A percentile compares a stretch with the other conserved stretches of the same genome.
Evolutionary conservation across 345 rosid genomes (phyloP).

Genomic region (Brassica juncea): DNA sequence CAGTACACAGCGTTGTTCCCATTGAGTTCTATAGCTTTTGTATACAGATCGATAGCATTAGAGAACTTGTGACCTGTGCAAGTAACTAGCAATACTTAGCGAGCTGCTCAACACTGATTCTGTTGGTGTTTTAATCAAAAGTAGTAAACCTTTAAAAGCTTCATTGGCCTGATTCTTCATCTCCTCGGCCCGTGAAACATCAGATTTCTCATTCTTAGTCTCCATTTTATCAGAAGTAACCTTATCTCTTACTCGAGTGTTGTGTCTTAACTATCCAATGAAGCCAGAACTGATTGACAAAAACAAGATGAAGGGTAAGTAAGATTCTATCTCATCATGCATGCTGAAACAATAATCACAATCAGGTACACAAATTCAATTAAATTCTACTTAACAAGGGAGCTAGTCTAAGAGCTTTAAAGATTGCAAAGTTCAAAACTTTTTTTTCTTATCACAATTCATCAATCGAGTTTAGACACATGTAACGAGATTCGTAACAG

Average conservation of each 20-base stretch:
- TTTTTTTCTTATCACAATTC: neutral
- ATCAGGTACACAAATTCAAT: slow-evolving; percentile 2
- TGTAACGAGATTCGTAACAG: slow-evolving; percentile 6
- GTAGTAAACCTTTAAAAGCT: slow-evolving; percentile 51
- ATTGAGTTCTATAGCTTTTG: slow-evolving; percentile 75
- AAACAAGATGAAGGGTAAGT: neutral
- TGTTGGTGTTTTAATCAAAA: neutral
- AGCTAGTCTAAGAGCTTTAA: neutral
- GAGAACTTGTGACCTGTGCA: slow-evolving; percentile 75
- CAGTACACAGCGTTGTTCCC: slow-evolving; percentile 82
- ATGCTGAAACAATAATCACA: slow-evolving; percentile 13
- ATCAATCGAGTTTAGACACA: slow-evolving; percentile 6
- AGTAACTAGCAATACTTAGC: slow-evolving; percentile 21
- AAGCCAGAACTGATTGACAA: slow-evolving; percentile 29
- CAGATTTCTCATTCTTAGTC: slow-evolving; percentile 41
- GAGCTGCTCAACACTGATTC: neutral
- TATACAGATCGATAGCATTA: slow-evolving; percentile 78
- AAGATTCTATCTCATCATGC: slow-evolving; percentile 3
- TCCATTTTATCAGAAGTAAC: slow-evolving; percentile 28
- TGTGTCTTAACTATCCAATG: neutral
- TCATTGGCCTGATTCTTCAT: slow-evolving; percentile 49
- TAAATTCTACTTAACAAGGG: neutral
- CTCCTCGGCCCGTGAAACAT: slow-evolving; percentile 49
- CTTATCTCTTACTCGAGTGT: slow-evolving; percentile 5
- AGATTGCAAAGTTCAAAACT: slow-evolving; percentile 3